Percentiles rank a stretch among this genome's conserved stretches.
Evolutionary conservation across 2,329 filamentous ascomycete species (phyloP).

Genomic region (Ophiobolus disseminans): DNA sequence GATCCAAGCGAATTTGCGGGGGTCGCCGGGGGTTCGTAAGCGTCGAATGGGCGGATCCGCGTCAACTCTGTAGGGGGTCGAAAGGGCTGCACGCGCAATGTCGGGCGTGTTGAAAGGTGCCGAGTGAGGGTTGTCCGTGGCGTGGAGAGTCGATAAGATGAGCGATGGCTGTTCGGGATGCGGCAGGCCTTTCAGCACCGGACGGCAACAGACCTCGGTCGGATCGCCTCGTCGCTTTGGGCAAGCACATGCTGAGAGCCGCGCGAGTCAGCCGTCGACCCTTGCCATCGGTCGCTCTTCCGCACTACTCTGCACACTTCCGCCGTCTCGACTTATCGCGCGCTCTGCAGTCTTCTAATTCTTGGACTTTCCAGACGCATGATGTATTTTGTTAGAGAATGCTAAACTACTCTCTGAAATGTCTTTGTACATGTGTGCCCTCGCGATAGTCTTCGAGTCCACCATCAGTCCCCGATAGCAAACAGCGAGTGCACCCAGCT

Average conservation of each 20-base stretch:
- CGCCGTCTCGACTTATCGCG: too few relatives aligned
- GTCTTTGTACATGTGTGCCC: not conserved
- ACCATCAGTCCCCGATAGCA: conserved; percentile 39
- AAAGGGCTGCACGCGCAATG: not conserved
- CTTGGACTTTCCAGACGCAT: too few relatives aligned
- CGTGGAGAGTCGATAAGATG: conserved; percentile 1
- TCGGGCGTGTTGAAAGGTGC: not conserved
- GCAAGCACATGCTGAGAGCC: conserved; percentile 29
- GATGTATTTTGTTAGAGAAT: too few relatives aligned
- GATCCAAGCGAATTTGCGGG: conserved; percentile 31
- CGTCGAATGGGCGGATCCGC: conserved; percentile 20
- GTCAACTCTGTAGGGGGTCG: conserved; percentile 2
- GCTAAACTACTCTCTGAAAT: not conserved
- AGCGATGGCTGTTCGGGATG: conserved; percentile 15
- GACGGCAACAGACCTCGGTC: conserved; percentile 33
- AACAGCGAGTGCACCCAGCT: conserved; percentile 51
- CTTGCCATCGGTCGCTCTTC: conserved; percentile 12
- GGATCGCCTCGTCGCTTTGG: conserved; percentile 24
- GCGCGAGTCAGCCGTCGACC: conserved; percentile 21
- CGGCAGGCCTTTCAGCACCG: conserved; percentile 26
- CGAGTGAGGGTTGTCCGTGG: not conserved
- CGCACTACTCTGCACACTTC: not conserved
- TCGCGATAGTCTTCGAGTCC: too few relatives aligned
- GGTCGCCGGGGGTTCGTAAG: conserved; percentile 24
- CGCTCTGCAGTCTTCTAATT: too few relatives aligned